Base-by-base conservation (phyloP, 2,329 filamentous ascomycete genomes). In the Hypoxylon rubiginosum region DNA sequence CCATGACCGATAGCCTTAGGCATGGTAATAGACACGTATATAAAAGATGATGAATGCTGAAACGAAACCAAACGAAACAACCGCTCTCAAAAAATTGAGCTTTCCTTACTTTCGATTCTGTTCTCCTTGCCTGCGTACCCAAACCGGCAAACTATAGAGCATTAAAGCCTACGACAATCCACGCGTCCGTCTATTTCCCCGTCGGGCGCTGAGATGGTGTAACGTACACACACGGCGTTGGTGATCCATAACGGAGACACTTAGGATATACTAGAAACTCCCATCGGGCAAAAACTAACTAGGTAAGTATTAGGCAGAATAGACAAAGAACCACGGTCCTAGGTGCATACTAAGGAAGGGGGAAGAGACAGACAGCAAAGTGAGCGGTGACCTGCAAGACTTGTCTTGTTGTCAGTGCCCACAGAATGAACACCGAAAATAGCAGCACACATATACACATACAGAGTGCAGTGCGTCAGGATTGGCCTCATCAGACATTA, bases 361-460 rank as follows among this genome's bases (percentile, higher is more conserved):
- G 21, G 3, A 13, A 28, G 17, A 34, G 30, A 21, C 36, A 10
- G 32, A 54, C 3, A 32, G 28, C 28, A 30, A 30, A 30, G 28
- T 36, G 32, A 13, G 32, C 3, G 32, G 32, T 13, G 34, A 2
- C 4, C 15, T 39, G 4, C 15, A 15, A 15, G 34, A 15, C 30
- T 39, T 30, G 36, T 57, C 52, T n/a, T 45, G 21, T 30, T 48
- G 48, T 36, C 57, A 32, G 60, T 58, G 39, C 43, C 57, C 48
- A 46, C 32, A 53, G 56, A 45, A 36, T 24, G 30, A 30, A 58
- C 50, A 66, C 59, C 55, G 24, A 60, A 48, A 24, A 24, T 24
- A 24, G 21, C 21, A 24, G 21, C 21, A 11, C 9, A 11, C 24
- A 43, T 5, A 52, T 28, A 45, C 15, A 13, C 8, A 28, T 19